Base-by-base conservation (phyloP, 805 yeast genomes). In the Vanderwaltozyma yarrowii region DNA sequence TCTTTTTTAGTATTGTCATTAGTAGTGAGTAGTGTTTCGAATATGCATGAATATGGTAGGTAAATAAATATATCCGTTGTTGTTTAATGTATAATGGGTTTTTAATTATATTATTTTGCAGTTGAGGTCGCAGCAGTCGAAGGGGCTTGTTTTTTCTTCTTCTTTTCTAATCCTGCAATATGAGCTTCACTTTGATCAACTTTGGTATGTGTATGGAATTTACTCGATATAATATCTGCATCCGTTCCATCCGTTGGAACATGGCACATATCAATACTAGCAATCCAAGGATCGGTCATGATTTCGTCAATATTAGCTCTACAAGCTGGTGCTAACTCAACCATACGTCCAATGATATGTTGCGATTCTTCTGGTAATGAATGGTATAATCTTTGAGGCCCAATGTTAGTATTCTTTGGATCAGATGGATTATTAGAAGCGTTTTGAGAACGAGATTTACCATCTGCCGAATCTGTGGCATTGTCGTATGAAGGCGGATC, bases 151-250 rank as follows among this genome's bases (percentile, higher is more conserved):
- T 44, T 33, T 71, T 36, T 74, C 64, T 84, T 88, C 56, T 78
- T 83, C 67, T 78, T 83, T 56, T 88, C 96, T 47, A 88, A 71
- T 42, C 88, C 80, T 10, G 96, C 95, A 63, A 88, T 88, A 59
- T 88, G 97, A 0, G 97, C 97, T 50, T 85, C 94, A 43, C 85
- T 78, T 57, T 84, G 95, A 49, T 87, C 95, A 36, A 88, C 96
- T 46, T 74, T 75, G 2, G 96, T 85, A 57, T 88, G 97, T 25
- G 70, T 70, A 56, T 88, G 97, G 51, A 76, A 78, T 7, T 65
- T 60, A 16, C 77, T 74, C 17, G 48, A 47, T 10, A 62, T 50
- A 2, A 64, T 60, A 16, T 60, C 60, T 27, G 63, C 67, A 39
- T 69, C 67, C 23, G 64, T 49, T 25, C 50, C 51, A 26, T 66